Base-by-base conservation (phyloP, 306 rosid species). In the Lotus japonicus region DNA sequence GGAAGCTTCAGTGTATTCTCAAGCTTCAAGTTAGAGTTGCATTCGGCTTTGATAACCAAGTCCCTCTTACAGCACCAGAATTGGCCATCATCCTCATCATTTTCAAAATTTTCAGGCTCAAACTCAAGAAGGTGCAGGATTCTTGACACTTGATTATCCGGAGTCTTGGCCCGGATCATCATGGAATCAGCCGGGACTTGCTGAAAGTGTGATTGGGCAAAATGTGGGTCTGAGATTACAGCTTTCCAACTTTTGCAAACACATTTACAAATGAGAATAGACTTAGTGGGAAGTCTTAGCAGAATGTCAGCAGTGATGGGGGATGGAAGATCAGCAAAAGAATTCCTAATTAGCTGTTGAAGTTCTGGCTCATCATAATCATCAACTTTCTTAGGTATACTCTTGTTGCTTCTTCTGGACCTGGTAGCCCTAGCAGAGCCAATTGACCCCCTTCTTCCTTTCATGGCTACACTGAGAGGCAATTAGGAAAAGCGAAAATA, bases 1-100 rank as follows among this genome's bases (percentile, higher is more conserved):
- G 81, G 79, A 59, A 77, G 53, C 68, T 74, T 84, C n/a, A 70
- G 52, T 46, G 58, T 58, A 50, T 55, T 16, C 26, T 66, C 42
- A 39, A 79, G 77, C 43, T 78, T 62, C 15, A 39, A 17, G 33
- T 23, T 35, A 7, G 4, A 6, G 17, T 19, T 14, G 66, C 52
- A 6, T 3, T 35, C 4, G 19, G 55, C 26, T 16, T 49, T 49
- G 2, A 49, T 10, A 49, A 1, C 8, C 10, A 7, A 5, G 21
- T 49, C 54, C 2, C 6, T 11, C 2, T 14, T 11, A 49, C 23
- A 49, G 21, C 4, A 5, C 15, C 54, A 49, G 11, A 16, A 49
- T 5, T 15, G 19, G 3, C 16, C 19, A 14, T 7, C 12, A 2
- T 50, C n/a, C n/a, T n/a, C 23, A 18, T 17, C 41, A 35, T 7